phyloP scores from a whole-genome alignment of 1,284 basidiomycete species.

The Takashimella tepidaria region DNA sequence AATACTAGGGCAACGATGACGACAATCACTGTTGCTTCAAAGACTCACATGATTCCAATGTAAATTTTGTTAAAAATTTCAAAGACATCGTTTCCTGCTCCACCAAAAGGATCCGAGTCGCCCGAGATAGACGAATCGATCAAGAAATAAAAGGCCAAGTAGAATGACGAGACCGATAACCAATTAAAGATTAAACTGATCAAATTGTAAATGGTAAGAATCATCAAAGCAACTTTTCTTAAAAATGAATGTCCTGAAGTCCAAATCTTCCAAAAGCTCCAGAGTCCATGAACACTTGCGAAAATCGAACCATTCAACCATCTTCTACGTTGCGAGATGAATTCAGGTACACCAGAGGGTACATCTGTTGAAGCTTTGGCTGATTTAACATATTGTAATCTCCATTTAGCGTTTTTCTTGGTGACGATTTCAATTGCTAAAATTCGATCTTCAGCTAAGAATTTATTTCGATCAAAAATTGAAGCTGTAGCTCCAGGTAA shows the following conservation, averaged over 20 bases:
- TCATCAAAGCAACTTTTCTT: conserved; percentile 72
- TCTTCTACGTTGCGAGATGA: conserved; percentile 82
- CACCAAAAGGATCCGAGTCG: conserved; percentile 64
- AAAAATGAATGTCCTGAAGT: conserved; percentile 83
- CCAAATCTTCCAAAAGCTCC: conserved; percentile 81
- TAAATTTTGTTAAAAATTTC: conserved; percentile 65
- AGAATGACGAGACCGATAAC: conserved; percentile 70
- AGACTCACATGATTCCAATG: conserved; percentile 51
- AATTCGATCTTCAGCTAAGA: conserved; percentile 60
- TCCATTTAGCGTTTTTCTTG: conserved; percentile 49
- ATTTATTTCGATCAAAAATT: conserved; percentile 72
- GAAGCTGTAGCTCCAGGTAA: conserved; percentile 40
- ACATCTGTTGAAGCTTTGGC: conserved; percentile 84
- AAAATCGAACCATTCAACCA: conserved; percentile 72
- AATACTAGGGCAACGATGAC: no score
- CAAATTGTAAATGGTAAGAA: conserved; percentile 47
- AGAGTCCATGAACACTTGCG: conserved; percentile 77
- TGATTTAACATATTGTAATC: conserved; percentile 83
- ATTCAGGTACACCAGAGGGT: conserved; percentile 67
- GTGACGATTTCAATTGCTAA: conserved; percentile 43
- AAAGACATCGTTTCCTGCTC: conserved; percentile 70
- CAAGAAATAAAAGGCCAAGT: conserved; percentile 51
- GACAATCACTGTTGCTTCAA: no score
- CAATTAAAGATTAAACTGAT: conserved; percentile 43
- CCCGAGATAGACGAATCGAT: conserved; percentile 61